Percentiles rank a stretch among this genome's conserved stretches.
These are phyloP conservation scores for Aspergillus aculeatus DNA, from an alignment of 2,329 filamentous ascomycete genomes.

Conservation along the genomic window DNA sequence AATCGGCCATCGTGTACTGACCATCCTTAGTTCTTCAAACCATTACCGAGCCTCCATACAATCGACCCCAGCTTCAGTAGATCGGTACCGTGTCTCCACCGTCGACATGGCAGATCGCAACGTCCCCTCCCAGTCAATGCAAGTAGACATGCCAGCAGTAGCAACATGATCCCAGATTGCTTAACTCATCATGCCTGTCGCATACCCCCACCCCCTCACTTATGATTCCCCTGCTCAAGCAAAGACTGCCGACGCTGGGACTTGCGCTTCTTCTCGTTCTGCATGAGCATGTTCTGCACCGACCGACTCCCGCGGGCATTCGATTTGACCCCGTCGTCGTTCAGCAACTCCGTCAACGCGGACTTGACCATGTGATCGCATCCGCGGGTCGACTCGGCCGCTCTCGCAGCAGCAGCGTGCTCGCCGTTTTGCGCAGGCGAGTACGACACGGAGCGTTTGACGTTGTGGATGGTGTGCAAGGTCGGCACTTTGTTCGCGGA, in stretches of 20 bases:
- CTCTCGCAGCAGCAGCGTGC: not conserved
- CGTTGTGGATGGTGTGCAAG: conserved; percentile 1
- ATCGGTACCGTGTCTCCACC: not conserved
- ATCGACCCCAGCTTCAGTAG: not conserved
- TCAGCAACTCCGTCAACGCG: conserved; percentile 61
- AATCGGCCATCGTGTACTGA: not conserved
- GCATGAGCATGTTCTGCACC: conserved; percentile 60
- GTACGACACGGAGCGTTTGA: conserved; percentile 17
- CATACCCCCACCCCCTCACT: not conserved
- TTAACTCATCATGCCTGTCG: not conserved
- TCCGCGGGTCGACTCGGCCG: not conserved
- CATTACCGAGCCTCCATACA: not conserved
- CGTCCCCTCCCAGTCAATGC: not conserved
- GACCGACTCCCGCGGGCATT: conserved; percentile 56
- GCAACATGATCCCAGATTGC: not conserved
- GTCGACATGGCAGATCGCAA: not conserved
- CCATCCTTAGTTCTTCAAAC: not conserved
- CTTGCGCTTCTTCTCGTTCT: conserved; percentile 58
- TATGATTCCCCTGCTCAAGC: not conserved
- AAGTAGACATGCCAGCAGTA: not conserved
- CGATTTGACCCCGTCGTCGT: conserved; percentile 56
- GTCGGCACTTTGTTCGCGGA: conserved; percentile 18
- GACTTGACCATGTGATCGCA: conserved; percentile 50
- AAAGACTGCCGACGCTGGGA: conserved; percentile 16
- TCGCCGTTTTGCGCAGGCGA: not conserved